Evolutionary conservation across 805 yeast species (phyloP).

Genomic region (Cyberlindnera xylosilytica): DNA sequence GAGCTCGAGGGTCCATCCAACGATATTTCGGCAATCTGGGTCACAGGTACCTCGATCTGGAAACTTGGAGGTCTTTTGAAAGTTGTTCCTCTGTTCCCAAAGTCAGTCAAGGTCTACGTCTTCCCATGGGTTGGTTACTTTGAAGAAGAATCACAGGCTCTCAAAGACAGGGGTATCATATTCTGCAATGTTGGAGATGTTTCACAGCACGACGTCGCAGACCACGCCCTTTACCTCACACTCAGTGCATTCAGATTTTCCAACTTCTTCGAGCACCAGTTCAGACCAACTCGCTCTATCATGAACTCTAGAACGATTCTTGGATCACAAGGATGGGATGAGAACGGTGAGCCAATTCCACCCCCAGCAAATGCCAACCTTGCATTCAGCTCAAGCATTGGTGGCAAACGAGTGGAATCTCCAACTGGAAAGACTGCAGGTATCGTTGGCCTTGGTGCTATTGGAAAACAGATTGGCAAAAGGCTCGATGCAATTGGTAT

Average conservation of each 20-base stretch:
- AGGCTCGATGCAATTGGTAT: constrained; percentile 57
- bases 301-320: constrained; percentile 40
- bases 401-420: constrained; percentile 44
- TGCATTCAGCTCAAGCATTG: constrained; percentile 38
- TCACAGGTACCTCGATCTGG: constrained; percentile 51
- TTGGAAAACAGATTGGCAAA: constrained; percentile 62
- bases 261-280: constrained; percentile 41
- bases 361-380: constrained; percentile 32
- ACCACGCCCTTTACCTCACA: constrained; percentile 57
- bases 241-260: constrained; percentile 59
- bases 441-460: constrained; percentile 73
- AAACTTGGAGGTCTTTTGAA: constrained; percentile 36
- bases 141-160: constrained; percentile 42
- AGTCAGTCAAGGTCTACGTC: constrained; percentile 43
- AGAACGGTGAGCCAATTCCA: constrained; percentile 30
- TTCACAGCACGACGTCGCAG: constrained; percentile 60
- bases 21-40: constrained; percentile 50
- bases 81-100: constrained; percentile 46
- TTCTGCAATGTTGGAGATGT: constrained; percentile 61
- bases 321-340: constrained; percentile 32
- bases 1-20: constrained; percentile 37
- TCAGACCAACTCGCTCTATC: constrained; percentile 41
- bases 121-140: constrained; percentile 63
- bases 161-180: constrained; percentile 46
- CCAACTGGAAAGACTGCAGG: constrained; percentile 59